Evolutionary conservation across 352 stramenopile genomes (phyloP), one percentile per base, ranked within the genome.

Genomic region (Globisporangium abappressorium): DNA sequence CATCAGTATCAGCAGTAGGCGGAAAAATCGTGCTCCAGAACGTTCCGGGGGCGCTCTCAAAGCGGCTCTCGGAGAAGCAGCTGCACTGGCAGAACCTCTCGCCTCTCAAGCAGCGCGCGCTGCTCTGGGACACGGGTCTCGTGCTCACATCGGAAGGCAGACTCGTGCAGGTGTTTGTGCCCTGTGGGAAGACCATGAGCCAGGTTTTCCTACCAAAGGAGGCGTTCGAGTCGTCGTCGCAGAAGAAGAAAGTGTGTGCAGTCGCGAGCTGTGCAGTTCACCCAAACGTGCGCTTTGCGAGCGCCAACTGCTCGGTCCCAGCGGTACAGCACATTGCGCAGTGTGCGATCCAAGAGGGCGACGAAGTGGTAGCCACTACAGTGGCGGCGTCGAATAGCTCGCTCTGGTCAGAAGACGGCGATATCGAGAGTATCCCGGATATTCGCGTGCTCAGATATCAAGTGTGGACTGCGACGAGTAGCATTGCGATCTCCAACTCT

Each of bases 71-170:
- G 36, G 56, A 62, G 33, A 38, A 24, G 18, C 20, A 49, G 11
- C 56, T 62, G 56, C 56, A 33, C 33, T 62, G 33, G 56, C 36
- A 38, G 34, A 33, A 49, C 33, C 20, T 62, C 47, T 51, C 36
- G 20, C 28, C 51, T 5, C 60, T 66, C 60, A 11, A 85, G 5
- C 79, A 90, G 66, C 80, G 81, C 34, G 81, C 81, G 26, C 55
- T 90, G 51, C 65, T 90, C 38, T 90, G 80, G 78, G 81, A 90
- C 49, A 58, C 66, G 5, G 81, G 81, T 0, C 68, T 88, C 11
- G 72, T 90, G 12, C 66, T 80, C 66, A 66, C 60, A 2, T 51
- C 18, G 18, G 60, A 66, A 36, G 47, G 46, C 9, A 34, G 33
- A n/a, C 60, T 66, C 28, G 60, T 66, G 46, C 60, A 66, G 51